Evolutionary conservation across 257 asterid species (phyloP).

Genomic region (Voacanga thouarsii): DNA sequence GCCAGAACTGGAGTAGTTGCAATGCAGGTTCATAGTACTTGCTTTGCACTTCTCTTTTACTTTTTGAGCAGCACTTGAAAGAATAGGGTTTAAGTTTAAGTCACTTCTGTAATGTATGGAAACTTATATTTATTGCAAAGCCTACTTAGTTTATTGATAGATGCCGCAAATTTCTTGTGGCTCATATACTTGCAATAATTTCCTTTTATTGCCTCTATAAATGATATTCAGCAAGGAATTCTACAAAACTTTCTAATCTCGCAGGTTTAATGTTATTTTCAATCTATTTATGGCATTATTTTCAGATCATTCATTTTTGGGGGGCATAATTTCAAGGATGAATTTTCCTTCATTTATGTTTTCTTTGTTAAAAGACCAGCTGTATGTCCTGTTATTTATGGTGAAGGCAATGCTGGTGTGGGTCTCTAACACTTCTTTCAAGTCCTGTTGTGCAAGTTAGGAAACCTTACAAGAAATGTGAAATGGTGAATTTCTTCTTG

Average conservation of each 20-base stretch:
- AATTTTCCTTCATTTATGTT: neutral
- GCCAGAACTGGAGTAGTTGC: neutral
- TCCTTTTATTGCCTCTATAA: neutral
- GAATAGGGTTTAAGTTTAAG: neutral
- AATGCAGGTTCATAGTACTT: neutral
- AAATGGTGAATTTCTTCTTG: neutral
- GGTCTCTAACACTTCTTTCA: neutral
- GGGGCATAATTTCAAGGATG: neutral
- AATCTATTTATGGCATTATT: neutral
- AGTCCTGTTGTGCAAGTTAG: neutral
- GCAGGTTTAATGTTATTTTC: neutral
- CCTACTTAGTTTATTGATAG: neutral
- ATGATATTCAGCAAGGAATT: neutral
- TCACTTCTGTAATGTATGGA: neutral
- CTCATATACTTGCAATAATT: neutral
- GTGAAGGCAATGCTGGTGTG: neutral
- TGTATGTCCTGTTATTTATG: neutral
- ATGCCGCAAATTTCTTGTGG: neutral
- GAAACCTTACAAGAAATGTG: neutral
- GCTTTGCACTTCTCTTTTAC: neutral
- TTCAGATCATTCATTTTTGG: neutral
- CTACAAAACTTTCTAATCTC: neutral
- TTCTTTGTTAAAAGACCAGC: neutral
- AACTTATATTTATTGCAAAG: neutral
- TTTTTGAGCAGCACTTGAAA: neutral